Conservation (phyloP, 805 yeast genomes). For the Candida suzukii region DNA sequence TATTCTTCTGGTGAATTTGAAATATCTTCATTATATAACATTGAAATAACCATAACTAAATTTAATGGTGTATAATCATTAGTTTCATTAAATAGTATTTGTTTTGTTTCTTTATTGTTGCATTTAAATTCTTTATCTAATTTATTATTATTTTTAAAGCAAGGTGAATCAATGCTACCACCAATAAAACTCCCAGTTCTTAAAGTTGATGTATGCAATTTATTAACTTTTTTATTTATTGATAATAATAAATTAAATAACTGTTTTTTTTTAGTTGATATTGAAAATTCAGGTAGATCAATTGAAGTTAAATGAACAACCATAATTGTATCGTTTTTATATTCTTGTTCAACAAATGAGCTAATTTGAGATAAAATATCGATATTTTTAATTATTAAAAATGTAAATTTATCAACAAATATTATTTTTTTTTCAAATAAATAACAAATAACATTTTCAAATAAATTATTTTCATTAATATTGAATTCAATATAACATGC, state of each 20-base stretch:
- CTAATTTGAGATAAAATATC: neutral
- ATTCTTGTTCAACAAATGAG: neutral
- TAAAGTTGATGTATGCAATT: neutral
- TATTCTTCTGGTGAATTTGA: slow-evolving; percentile 14
- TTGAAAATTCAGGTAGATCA: neutral
- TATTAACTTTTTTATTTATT: neutral
- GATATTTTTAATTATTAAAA: neutral
- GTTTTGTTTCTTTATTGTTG: too few relatives aligned
- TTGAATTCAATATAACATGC: neutral
- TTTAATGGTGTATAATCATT: slow-evolving; percentile 10
- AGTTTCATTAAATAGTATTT: too few relatives aligned
- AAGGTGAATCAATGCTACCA: neutral
- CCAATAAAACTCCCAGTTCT: too few relatives aligned
- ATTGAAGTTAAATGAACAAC: neutral
- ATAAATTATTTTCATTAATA: neutral
- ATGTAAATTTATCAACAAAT: neutral
- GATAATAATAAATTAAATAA: neutral
- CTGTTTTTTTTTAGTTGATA: neutral
- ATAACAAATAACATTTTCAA: neutral
- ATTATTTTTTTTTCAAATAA: neutral
- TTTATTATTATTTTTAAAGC: too few relatives aligned
- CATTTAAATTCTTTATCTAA: too few relatives aligned
- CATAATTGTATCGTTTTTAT: neutral
- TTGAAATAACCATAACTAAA: slow-evolving; percentile 19
- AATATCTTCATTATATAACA: slow-evolving; percentile 12